phyloP scores from a whole-genome alignment of 768 basidiomycete genomes.

The Trametes coccinea region DNA sequence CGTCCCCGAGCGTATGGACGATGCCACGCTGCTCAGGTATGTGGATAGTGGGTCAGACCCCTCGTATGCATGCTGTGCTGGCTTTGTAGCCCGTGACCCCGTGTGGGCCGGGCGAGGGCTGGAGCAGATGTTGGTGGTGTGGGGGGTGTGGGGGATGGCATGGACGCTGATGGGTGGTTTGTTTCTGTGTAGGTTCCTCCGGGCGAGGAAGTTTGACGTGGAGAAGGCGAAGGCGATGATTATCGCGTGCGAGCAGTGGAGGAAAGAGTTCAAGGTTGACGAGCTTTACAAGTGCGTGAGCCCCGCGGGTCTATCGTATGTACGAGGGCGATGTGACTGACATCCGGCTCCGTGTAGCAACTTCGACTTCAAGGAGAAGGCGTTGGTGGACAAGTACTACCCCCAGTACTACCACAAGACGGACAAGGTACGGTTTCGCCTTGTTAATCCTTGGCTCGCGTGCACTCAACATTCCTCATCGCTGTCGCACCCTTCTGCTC shows the following conservation, averaged over 20 bases:
- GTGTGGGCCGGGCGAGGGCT: background rate
- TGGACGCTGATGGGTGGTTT: background rate
- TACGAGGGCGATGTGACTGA: background rate
- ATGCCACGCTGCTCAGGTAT: conserved; percentile 63
- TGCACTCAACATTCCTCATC: background rate
- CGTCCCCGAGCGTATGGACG: conserved; percentile 66
- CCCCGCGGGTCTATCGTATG: too few relatives aligned
- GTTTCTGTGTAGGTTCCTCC: conserved; percentile 60
- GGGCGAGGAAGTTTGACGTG: conserved; percentile 92
- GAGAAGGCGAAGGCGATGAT: conserved; percentile 83
- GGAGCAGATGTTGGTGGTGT: background rate
- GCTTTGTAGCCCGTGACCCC: background rate
- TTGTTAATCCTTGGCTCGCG: background rate
- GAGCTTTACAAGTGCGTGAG: conserved; percentile 61
- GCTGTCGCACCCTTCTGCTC: background rate
- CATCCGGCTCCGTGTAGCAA: conserved; percentile 44
- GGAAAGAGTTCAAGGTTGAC: conserved; percentile 81
- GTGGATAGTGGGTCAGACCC: conserved; percentile 30
- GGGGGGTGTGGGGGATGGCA: background rate
- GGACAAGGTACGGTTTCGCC: conserved; percentile 66
- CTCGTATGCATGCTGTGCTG: background rate
- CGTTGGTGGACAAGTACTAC: conserved; percentile 86
- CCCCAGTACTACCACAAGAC: conserved; percentile 96
- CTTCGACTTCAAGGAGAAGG: conserved; percentile 85
- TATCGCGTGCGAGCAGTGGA: conserved; percentile 80